Evolutionary conservation across 2,329 filamentous ascomycete species (phyloP).

Genomic region (Chaetomium strumarium): DNA sequence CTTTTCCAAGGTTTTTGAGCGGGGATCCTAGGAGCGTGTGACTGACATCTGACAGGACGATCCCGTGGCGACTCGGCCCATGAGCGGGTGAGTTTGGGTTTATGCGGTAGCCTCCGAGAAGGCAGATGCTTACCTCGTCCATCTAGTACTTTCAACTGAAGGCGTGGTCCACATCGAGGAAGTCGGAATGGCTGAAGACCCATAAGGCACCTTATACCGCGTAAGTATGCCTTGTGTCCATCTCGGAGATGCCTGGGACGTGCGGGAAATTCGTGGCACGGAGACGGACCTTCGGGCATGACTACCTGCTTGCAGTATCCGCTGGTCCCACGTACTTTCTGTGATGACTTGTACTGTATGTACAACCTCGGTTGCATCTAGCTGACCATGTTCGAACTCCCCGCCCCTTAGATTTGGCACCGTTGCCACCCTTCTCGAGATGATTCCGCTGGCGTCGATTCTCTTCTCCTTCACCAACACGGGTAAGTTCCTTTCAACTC

Average conservation of each 20-base stretch:
- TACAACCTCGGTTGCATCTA: background rate
- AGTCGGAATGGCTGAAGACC: slow-evolving; percentile 61
- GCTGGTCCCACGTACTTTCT: slow-evolving; percentile 2
- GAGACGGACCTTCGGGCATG: background rate
- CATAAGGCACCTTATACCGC: slow-evolving; percentile 74
- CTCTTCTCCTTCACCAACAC: slow-evolving; percentile 88
- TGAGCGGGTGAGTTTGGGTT: slow-evolving; percentile 42
- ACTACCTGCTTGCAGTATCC: background rate
- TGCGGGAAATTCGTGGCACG: background rate
- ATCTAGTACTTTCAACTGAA: slow-evolving; percentile 86
- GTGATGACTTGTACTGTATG: too few relatives aligned
- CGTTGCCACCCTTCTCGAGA: slow-evolving; percentile 73
- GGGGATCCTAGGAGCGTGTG: background rate
- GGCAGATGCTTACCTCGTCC: slow-evolving; percentile 44
- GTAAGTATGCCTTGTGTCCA: slow-evolving; percentile 45
- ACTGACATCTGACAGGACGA: slow-evolving; percentile 34
- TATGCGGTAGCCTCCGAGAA: background rate
- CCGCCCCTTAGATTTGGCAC: slow-evolving; percentile 57
- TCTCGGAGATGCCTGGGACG: too few relatives aligned
- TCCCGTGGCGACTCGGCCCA: slow-evolving; percentile 46
- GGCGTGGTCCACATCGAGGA: slow-evolving; percentile 63
- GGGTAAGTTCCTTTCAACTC: slow-evolving; percentile 37
- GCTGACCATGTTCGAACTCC: slow-evolving; percentile 10
- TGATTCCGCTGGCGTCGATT: slow-evolving; percentile 76
- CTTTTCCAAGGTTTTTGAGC: too few relatives aligned